These are phyloP conservation scores for Tulasnella sp. DNA, from an alignment of 768 basidiomycete species.

Conservation along the genomic window DNA sequence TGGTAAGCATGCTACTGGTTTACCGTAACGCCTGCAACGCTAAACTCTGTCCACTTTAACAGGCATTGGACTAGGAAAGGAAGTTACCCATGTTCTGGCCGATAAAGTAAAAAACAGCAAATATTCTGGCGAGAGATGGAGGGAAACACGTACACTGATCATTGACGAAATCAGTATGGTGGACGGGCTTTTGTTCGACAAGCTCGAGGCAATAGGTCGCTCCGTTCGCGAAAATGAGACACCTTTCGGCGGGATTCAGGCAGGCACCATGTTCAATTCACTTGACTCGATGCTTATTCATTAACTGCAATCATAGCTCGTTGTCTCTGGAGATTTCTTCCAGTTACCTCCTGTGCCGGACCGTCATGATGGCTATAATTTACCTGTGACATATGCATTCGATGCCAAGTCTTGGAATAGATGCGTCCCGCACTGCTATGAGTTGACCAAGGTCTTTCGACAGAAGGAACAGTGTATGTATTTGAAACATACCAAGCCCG, in stretches of 20 bases:
- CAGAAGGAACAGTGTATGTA: slow-evolving; percentile 33
- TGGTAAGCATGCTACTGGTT: slow-evolving; percentile 9
- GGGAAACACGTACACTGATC: slow-evolving; percentile 47
- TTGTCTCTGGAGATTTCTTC: slow-evolving; percentile 36
- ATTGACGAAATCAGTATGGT: slow-evolving; percentile 12
- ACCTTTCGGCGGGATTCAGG: slow-evolving; percentile 35
- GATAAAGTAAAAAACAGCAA: slow-evolving; percentile 43
- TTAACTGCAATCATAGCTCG: slow-evolving; percentile 21
- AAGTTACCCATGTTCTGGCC: slow-evolving; percentile 37
- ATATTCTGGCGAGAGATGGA: slow-evolving; percentile 52
- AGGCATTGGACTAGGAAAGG: slow-evolving; percentile 62
- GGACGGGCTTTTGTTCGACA: slow-evolving; percentile 26
- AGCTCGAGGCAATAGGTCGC: slow-evolving; percentile 29
- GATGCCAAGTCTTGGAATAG: slow-evolving; percentile 32
- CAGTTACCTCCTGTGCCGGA: slow-evolving; percentile 33
- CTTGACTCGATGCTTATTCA: not conserved
- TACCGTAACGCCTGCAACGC: not conserved
- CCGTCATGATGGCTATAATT: slow-evolving; percentile 24
- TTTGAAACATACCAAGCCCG: not conserved
- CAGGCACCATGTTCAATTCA: slow-evolving; percentile 6
- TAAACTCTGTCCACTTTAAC: slow-evolving; percentile 27
- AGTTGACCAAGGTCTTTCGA: slow-evolving; percentile 34
- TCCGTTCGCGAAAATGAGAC: slow-evolving; percentile 20
- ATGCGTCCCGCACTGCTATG: slow-evolving; percentile 29
- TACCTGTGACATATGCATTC: slow-evolving; percentile 26